Percentiles rank a stretch among this genome's conserved stretches.
These are phyloP conservation scores for Zoysia matrella DNA, from an alignment of 202 grass and related monocot species.

Conservation along the genomic window DNA sequence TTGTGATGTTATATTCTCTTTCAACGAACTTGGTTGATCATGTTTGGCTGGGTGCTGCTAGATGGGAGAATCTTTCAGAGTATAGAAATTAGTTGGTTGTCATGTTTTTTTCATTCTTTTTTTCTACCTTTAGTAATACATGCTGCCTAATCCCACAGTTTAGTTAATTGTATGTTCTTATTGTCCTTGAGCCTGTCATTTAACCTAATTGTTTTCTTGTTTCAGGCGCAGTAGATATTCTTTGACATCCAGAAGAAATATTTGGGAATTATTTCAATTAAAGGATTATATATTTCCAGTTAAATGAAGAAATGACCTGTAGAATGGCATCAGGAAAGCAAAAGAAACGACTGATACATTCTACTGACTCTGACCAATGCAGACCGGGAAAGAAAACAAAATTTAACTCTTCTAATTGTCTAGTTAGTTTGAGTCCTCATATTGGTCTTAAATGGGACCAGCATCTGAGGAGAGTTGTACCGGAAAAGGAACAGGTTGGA, in stretches of 20 bases:
- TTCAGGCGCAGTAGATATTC: slow-evolving; percentile 17
- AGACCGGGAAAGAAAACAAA: slow-evolving; percentile 68
- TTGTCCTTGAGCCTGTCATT: slow-evolving; percentile 8
- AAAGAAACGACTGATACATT: slow-evolving; percentile 72
- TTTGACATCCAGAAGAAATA: slow-evolving; percentile 30
- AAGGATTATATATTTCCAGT: slow-evolving; percentile 24
- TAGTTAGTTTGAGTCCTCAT: slow-evolving; percentile 72
- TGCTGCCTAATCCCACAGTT: not conserved
- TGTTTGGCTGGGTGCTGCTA: slow-evolving; percentile 2
- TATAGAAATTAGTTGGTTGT: not conserved
- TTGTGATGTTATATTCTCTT: not conserved
- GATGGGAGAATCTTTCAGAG: not conserved
- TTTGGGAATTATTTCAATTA: slow-evolving; percentile 17
- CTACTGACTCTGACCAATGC: slow-evolving; percentile 57
- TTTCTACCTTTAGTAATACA: not conserved
- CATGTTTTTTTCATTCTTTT: not conserved
- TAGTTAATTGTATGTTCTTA: not conserved
- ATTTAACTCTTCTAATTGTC: slow-evolving; percentile 58
- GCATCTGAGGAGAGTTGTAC: slow-evolving; percentile 58
- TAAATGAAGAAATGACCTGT: slow-evolving; percentile 71
- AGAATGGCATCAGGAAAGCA: slow-evolving; percentile 85
- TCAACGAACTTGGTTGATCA: not conserved
- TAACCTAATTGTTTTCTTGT: slow-evolving; percentile 11
- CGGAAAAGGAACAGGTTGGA: slow-evolving; percentile 79
- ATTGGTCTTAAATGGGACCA: slow-evolving; percentile 75